A percentile compares a stretch with the other conserved stretches of the same genome.
These are phyloP conservation scores for Boehmeria nivea DNA, from an alignment of 306 rosid genomes.

Conservation along the genomic window DNA sequence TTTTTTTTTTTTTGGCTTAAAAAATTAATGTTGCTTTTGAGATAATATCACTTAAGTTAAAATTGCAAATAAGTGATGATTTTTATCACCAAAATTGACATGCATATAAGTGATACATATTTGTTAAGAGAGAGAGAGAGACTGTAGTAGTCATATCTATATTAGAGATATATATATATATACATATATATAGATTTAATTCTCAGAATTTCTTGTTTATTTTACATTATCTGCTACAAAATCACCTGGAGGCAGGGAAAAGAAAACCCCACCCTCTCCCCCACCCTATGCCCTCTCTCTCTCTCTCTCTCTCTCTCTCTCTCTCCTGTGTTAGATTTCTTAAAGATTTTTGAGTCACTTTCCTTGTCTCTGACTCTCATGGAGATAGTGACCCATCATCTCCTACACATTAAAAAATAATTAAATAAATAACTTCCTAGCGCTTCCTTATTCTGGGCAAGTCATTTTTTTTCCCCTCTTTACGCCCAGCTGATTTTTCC, in stretches of 20 bases:
- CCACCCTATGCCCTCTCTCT: background rate
- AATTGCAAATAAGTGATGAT: no score
- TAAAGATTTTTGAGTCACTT: constrained; percentile 29
- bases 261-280: constrained; percentile 5
- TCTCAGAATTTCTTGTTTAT: background rate
- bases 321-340: constrained; percentile 21
- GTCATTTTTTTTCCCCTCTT: constrained; percentile 12
- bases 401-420: background rate
- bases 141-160: no score
- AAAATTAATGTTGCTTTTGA: no score
- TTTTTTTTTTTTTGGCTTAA: no score
- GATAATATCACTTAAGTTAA: no score
- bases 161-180: no score
- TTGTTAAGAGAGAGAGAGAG: no score
- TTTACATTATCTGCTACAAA: constrained; percentile 12
- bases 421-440: background rate
- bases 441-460: constrained; percentile 5
- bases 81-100: no score
- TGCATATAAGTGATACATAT: no score
- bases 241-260: constrained; percentile 16
- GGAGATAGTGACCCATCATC: constrained; percentile 37
- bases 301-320: background rate
- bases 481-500: constrained; percentile 5
- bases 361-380: constrained; percentile 35
- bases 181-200: no score